Evolutionary conservation across 345 rosid species (phyloP).

Genomic region (Boechera stricta): DNA sequence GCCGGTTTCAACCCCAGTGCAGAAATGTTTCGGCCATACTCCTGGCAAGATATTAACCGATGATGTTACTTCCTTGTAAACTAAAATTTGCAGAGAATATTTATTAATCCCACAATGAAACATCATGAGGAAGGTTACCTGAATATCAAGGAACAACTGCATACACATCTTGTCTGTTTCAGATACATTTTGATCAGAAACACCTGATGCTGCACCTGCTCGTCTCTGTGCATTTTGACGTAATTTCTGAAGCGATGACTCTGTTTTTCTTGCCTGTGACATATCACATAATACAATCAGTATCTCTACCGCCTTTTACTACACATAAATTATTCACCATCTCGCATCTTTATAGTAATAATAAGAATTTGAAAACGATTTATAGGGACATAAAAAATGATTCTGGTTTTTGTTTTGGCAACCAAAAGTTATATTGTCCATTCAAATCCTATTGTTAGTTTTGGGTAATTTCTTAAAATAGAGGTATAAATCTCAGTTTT

Average conservation of each 20-base stretch:
- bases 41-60: constrained; percentile 51
- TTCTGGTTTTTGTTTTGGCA: neutral
- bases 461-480: neutral
- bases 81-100: neutral
- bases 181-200: constrained; percentile 73
- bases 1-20: constrained; percentile 75
- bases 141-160: constrained; percentile 96
- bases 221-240: constrained; percentile 91
- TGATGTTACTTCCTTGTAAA: constrained; percentile 11
- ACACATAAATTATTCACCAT: constrained; percentile 17
- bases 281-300: constrained; percentile 21
- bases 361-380: neutral
- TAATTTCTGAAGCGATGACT: constrained; percentile 87
- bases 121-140: constrained; percentile 53
- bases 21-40: constrained; percentile 78
- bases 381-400: neutral
- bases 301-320: neutral
- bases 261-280: constrained; percentile 82
- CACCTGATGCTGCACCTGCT: constrained; percentile 87
- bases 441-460: neutral
- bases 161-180: constrained; percentile 90
- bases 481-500: neutral
- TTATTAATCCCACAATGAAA: neutral
- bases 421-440: neutral
- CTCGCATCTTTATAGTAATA: neutral